These are phyloP conservation scores for Wickerhamiella australiensis DNA, from an alignment of 805 yeast species.

Conservation along the genomic window DNA sequence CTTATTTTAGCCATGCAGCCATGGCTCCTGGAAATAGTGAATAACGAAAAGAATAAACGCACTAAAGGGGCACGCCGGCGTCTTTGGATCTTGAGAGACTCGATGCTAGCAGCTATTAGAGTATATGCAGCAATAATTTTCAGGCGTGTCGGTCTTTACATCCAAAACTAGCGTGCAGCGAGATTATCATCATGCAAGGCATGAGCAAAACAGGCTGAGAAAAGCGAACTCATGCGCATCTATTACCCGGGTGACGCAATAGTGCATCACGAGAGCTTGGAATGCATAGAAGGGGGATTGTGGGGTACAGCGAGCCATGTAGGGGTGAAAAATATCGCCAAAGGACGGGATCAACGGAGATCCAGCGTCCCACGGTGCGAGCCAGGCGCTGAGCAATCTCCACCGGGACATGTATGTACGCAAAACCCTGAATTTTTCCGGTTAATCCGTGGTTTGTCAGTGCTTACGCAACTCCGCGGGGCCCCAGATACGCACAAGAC, in stretches of 20 bases:
- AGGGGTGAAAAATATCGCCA: background rate
- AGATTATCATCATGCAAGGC: background rate
- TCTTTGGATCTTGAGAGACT: too few species aligned
- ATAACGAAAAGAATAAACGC: too few species aligned
- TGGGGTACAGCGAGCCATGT: constrained; percentile 1
- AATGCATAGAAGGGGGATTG: background rate
- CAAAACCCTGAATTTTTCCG: background rate
- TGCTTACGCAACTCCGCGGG: background rate
- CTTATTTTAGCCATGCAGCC: too few species aligned
- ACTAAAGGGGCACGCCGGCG: too few species aligned
- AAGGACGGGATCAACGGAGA: background rate
- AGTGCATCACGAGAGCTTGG: background rate
- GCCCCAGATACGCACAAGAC: background rate
- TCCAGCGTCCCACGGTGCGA: too few species aligned
- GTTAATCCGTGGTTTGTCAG: background rate
- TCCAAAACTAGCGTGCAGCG: too few species aligned
- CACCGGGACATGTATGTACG: too few species aligned
- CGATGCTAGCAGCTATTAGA: too few species aligned
- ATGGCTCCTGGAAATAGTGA: too few species aligned
- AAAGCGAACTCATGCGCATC: background rate
- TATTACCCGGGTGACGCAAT: background rate
- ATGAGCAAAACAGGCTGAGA: background rate
- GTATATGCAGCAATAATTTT: too few species aligned
- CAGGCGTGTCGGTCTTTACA: too few species aligned
- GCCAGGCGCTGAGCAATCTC: too few species aligned